These are phyloP conservation scores for Psidium guajava DNA, from an alignment of 345 rosid species.

Conservation along the genomic window DNA sequence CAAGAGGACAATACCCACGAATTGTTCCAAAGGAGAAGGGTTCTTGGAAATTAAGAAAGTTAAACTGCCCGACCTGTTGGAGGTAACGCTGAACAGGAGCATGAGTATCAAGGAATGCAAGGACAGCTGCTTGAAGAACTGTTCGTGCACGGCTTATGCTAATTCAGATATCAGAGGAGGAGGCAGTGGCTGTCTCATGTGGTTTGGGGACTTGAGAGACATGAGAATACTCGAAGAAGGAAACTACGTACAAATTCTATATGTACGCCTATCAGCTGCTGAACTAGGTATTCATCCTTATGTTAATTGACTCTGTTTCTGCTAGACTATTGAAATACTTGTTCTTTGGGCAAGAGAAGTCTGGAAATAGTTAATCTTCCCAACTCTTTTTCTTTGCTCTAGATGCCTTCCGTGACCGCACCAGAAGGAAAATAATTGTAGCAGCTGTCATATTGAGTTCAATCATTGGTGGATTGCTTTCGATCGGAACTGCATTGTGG, in stretches of 20 bases:
- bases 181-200: slow-evolving; percentile 23
- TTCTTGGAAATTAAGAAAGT: background rate
- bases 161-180: slow-evolving; percentile 2
- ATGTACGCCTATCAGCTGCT: slow-evolving; percentile 7
- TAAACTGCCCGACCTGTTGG: slow-evolving; percentile 8
- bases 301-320: background rate
- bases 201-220: slow-evolving; percentile 23
- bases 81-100: background rate
- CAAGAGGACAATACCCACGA: background rate
- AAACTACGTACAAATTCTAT: slow-evolving; percentile 10
- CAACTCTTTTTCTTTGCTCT: background rate
- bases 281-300: slow-evolving; percentile 7
- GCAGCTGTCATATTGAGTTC: background rate
- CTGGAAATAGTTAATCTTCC: background rate
- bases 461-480: background rate
- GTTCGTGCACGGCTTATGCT: slow-evolving; percentile 20
- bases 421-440: too few species aligned
- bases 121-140: slow-evolving; percentile 11
- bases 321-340: background rate
- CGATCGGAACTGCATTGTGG: background rate
- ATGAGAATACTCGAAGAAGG: background rate
- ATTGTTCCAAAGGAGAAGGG: slow-evolving; percentile 2
- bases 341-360: background rate
- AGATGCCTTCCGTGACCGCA: too few species aligned
- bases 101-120: slow-evolving; percentile 10